These are phyloP conservation scores for Turnera subulata DNA, from an alignment of 345 rosid species.

Conservation along the genomic window DNA sequence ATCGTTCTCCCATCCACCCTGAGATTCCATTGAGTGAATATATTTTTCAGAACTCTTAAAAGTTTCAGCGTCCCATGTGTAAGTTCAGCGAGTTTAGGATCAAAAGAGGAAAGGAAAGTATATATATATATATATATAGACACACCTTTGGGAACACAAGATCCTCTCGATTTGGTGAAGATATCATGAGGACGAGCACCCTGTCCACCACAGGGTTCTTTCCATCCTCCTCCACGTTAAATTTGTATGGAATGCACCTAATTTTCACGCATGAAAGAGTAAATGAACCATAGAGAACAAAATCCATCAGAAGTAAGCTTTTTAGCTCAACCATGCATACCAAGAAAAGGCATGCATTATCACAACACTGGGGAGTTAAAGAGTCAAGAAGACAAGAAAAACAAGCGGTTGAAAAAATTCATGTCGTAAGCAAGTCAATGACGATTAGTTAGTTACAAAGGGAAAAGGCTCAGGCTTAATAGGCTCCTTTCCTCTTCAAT, in stretches of 20 bases:
- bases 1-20: slow-evolving; percentile 99
- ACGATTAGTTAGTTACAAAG: no score
- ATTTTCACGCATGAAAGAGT: no score
- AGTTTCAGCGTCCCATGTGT: no score
- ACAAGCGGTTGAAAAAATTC: no score
- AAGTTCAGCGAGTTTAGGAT: no score
- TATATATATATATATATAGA: background rate
- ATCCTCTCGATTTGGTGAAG: slow-evolving; percentile 79
- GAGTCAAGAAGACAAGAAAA: no score
- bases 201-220: slow-evolving; percentile 31
- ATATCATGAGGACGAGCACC: slow-evolving; percentile 72
- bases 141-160: slow-evolving; percentile 85
- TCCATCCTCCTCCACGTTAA: slow-evolving; percentile 27
- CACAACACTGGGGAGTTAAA: no score
- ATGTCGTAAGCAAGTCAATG: no score
- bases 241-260: slow-evolving; percentile 81
- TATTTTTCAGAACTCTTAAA: background rate
- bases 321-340: no score
- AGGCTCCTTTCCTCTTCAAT: no score
- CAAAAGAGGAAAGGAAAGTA: no score
- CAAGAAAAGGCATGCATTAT: background rate
- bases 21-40: background rate
- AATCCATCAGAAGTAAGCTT: background rate
- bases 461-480: no score
- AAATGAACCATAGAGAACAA: background rate